Base-by-base conservation (phyloP, 495 filamentous ascomycete genomes). In the Schizothecium vesticola region DNA sequence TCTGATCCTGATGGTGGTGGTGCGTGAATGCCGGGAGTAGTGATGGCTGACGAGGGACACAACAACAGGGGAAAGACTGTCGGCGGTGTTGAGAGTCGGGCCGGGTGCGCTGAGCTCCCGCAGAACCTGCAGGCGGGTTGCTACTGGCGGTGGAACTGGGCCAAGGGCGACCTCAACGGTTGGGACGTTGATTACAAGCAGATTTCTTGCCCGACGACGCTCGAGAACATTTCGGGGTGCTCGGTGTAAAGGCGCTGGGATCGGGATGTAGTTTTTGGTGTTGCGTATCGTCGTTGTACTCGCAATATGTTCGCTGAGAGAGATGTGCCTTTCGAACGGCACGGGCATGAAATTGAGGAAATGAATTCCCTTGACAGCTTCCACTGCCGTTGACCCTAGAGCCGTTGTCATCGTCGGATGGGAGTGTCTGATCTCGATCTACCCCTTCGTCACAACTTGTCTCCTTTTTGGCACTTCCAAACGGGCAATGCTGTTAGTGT, bases 51-150 rank as follows among this genome's bases (percentile, higher is more conserved):
- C 33, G 16, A 26, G 19, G 24, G 21, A 23, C 25, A 22, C 56
- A 25, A 33, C 26, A 55, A 36, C 22, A 61, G 65, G 58, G 65
- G 65, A 58, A 23, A 36, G 19, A 67, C 65, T 10, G 61, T 67
- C 25, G 65, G 57, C 22, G 57, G 57, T 13, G 65, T 67, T 11
- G 28, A 22, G 22, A 62, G 33, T 16, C 25, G 28, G 25, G 26
- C 55, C 23, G 65, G 55, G n/a, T 67, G 65, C 23, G 65, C 58
- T 2, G 55, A 29, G n/a, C 65, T 61, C 23, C 57, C 65, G 22
- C 65, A 67, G 33, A 67, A 67, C 36, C 33, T 67, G 33, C 65
- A 67, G 26, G 65, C n/a, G n/a, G 57, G 65, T 31, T 67, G 65
- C 33, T 67, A 67, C 59, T 67, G 31, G 58, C 36, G 65, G 19